Conservation (phyloP, 2,329 filamentous ascomycete genomes). For the Juglanconis juglandina region DNA sequence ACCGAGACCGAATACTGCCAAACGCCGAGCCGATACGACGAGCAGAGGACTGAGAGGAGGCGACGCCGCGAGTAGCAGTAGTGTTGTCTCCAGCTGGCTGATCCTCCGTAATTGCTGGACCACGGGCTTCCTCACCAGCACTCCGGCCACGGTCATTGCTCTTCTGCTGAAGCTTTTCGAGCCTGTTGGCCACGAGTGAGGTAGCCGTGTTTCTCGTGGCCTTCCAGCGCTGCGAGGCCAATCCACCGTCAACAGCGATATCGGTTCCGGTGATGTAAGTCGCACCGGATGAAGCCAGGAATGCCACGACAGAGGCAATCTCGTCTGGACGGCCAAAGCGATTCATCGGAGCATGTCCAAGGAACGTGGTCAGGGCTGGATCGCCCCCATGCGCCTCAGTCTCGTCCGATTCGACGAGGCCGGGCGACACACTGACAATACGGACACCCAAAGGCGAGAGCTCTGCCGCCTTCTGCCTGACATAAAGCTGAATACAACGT, state of each 20-base stretch:
- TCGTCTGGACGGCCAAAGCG: conserved; percentile 5
- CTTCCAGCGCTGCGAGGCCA: background rate
- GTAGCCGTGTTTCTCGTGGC: background rate
- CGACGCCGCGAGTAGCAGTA: too few relatives aligned
- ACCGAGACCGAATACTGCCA: background rate
- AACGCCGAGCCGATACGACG: background rate
- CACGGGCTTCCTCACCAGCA: background rate
- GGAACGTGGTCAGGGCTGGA: background rate
- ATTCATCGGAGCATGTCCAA: conserved; percentile 1
- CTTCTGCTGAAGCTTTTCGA: background rate
- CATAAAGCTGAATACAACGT: conserved; percentile 8
- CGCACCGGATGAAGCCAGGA: conserved; percentile 3
- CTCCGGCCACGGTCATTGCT: background rate
- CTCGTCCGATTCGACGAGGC: conserved; percentile 1
- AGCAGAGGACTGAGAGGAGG: background rate
- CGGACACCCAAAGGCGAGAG: background rate
- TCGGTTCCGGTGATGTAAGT: conserved; percentile 9
- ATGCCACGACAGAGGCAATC: conserved; percentile 4
- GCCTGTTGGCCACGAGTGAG: background rate
- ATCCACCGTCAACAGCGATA: conserved; percentile 4
- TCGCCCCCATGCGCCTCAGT: background rate
- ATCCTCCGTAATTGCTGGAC: background rate
- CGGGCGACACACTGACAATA: conserved; percentile 8
- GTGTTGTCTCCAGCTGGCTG: too few relatives aligned
- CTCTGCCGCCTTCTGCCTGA: conserved; percentile 6